Base-by-base conservation (phyloP, 164 flowering plant genomes). In the Stephania cephalantha region DNA sequence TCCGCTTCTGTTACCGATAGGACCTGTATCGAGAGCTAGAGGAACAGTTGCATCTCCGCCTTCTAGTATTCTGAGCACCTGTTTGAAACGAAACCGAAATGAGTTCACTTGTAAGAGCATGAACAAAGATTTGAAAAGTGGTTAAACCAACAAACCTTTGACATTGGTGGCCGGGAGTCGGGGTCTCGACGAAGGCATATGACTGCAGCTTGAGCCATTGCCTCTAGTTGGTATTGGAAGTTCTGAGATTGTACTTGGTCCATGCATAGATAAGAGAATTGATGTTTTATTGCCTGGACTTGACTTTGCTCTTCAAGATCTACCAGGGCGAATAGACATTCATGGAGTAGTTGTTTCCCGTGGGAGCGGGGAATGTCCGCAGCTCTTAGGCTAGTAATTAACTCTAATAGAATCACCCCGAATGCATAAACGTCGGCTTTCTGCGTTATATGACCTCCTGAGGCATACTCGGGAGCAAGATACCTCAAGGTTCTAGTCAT, bases 391-490 rank as follows among this genome's bases (percentile, higher is more conserved):
- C 97, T 97, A 1, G 92, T 91, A 35, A 92, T 85, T 63, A 94
- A 81, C 82, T 94, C 97, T 63, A 91, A 31, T 66, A 94, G 71
- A 48, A 91, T 89, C 72, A 92, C 78, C 12, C 98, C 98, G 78
- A 91, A 94, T 70, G 97, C 94, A 79, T 90, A 94, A 3, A 91
- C 86, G 74, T 92, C 98, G 70, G 90, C 88, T 82, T 89, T 91
- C 70, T 89, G 85, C 44, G 95, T 87, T 63, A 94, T 78, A 67
- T 75, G 78, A 74, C 85, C 95, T 9, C 87, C 87, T 65, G 80
- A 80, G 13, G 83, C 74, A 74, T 88, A 90, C 81, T 94, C 98
- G 70, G 98, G 97, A 53, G 98, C 96, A 71, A 92, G 90, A 78
- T 86, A 92, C 83, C 98, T 91, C 72, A 87, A 82, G 66, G 92